Base-by-base conservation (phyloP, 2,329 filamentous ascomycete species). In the Seiridium cupressi region DNA sequence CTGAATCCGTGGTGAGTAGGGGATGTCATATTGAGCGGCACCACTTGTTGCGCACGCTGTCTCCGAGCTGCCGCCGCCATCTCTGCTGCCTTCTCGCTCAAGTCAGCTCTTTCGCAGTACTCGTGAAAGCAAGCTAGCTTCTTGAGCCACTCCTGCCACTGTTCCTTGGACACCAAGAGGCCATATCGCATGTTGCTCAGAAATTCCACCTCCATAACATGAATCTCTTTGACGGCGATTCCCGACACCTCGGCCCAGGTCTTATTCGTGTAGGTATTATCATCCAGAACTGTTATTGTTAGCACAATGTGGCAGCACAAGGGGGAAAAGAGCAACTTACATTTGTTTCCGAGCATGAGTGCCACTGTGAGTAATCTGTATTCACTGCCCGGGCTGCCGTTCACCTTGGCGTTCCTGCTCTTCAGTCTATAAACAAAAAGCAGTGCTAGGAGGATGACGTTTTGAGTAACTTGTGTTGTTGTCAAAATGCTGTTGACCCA, bases 151-250 rank as follows among this genome's bases (percentile, higher is more conserved):
- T 88, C 84, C 54, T 87, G 83, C 95, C 95, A 99, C 72, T 97
- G 86, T 57, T 87, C 83, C 71, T 92, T 89, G 3, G 93, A 96
- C 3, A 92, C 92, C 72, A 94, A 88, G 6, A 99, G 81, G 68
- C 92, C 93, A 76, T 98, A 99, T 70, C 94, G 88, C 89, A 99
- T 96, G 75, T 98, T 98, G 80, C 94, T 97, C 64, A 99, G 81
- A 69, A 99, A 99, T 74, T 99, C 95, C n/a, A 99, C 95, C 74
- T 99, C 95, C 95, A 99, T 99, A 49, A 97, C 90, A 73, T 99
- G 95, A 56, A 99, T 97, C 75, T 99, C 95, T 62, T 90, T 88
- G 10, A 98, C 94, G 1, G 91, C 88, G 62, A 99, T 97, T 49
- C 91, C 91, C 1, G 95, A 98, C 9, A 99, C 95, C 69, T 99